A percentile compares a stretch with the other conserved stretches of the same genome.
Conservation (phyloP, 768 basidiomycete genomes). For the Sarcodon aspratus region DNA sequence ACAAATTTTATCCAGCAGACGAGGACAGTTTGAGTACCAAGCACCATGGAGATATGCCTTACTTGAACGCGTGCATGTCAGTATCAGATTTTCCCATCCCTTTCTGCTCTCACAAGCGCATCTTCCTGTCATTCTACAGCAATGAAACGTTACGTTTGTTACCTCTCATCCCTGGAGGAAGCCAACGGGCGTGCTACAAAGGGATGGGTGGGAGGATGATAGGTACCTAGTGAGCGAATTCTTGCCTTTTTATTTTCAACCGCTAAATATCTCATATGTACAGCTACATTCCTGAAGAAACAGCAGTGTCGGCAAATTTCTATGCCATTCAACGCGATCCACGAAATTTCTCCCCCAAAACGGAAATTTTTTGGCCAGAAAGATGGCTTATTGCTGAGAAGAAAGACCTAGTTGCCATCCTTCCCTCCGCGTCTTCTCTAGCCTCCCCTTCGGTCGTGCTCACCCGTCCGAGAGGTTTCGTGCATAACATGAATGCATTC, state of each 20-base stretch:
- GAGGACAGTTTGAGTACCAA: constrained; percentile 13
- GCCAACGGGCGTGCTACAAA: constrained; percentile 20
- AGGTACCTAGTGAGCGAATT: constrained; percentile 19
- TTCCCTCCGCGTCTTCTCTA: too few species aligned
- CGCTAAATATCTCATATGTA: neutral
- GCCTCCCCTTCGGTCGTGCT: too few species aligned
- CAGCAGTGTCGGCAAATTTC: constrained; percentile 19
- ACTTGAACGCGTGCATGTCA: constrained; percentile 13
- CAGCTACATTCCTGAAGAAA: constrained; percentile 11
- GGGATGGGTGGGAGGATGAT: constrained; percentile 14
- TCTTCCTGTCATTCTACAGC: neutral
- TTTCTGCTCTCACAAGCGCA: too few species aligned
- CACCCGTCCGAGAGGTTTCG: neutral
- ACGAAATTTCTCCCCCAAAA: constrained; percentile 30
- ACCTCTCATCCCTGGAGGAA: constrained; percentile 28
- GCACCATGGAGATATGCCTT: constrained; percentile 4
- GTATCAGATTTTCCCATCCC: too few species aligned
- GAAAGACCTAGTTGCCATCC: too few species aligned
- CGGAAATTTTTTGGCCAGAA: constrained; percentile 28
- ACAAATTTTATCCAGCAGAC: constrained; percentile 17
- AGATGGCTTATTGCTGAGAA: constrained; percentile 20
- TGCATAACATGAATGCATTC: constrained; percentile 5
- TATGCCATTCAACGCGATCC: constrained; percentile 32
- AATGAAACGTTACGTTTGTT: constrained; percentile 34
- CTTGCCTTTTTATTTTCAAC: constrained; percentile 16